These are phyloP conservation scores for Medicago truncatula DNA, from an alignment of 306 rosid species.

Conservation along the genomic window MtrunA17r5.0-ANR NC_053046.1:5118001-5118500, in stretches of 20 bases:
- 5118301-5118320: slow-evolving; percentile 40
- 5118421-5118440: slow-evolving; percentile 54
- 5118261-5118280: slow-evolving; percentile 39
- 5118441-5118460: slow-evolving; percentile 70
- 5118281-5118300: slow-evolving; percentile 40
- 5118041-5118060: neutral
- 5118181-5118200: slow-evolving; percentile 45
- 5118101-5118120: slow-evolving; percentile 43
- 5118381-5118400: slow-evolving; percentile 49
- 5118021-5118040: no score
- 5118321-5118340: slow-evolving; percentile 59
- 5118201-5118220: slow-evolving; percentile 39
- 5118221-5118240: slow-evolving; percentile 48
- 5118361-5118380: slow-evolving; percentile 53
- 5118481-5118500: slow-evolving; percentile 38
- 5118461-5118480: slow-evolving; percentile 42
- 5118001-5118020: no score
- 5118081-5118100: slow-evolving; percentile 45
- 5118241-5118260: slow-evolving; percentile 3
- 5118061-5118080: slow-evolving; percentile 40
- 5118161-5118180: slow-evolving; percentile 55
- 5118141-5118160: slow-evolving; percentile 46
- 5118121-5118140: slow-evolving; percentile 45
- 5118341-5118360: slow-evolving; percentile 54
- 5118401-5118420: slow-evolving; percentile 49